A percentile compares a stretch with the other conserved stretches of the same genome.
phyloP scores from a whole-genome alignment of 2,329 filamentous ascomycete genomes.

The Colletotrichum sp. region DNA sequence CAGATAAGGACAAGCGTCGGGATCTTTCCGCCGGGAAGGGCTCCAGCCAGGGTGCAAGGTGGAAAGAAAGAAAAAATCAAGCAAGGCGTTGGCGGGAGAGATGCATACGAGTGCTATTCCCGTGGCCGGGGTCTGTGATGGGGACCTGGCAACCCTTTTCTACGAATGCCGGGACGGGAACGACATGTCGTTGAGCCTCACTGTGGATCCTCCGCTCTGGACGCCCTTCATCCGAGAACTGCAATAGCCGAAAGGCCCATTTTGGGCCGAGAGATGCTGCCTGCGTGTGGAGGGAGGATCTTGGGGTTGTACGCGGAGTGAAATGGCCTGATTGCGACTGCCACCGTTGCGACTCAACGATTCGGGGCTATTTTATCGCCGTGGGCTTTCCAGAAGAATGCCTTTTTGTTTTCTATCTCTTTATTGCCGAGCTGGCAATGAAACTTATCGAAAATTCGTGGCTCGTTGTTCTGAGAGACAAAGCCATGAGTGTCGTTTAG shows the following conservation, averaged over 20 bases:
- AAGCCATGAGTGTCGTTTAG: background rate
- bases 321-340: slow-evolving; percentile 10
- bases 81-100: background rate
- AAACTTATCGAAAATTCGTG: background rate
- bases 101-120: background rate
- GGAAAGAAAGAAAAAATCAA: background rate
- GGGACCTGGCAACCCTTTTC: background rate
- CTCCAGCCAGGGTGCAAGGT: background rate
- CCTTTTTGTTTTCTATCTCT: background rate
- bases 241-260: slow-evolving; percentile 16
- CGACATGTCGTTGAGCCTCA: slow-evolving; percentile 13
- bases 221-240: slow-evolving; percentile 17
- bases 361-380: background rate
- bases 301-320: slow-evolving; percentile 5
- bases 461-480: background rate
- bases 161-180: slow-evolving; percentile 1
- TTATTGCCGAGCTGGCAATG: background rate
- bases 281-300: background rate
- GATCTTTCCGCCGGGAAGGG: slow-evolving; percentile 2
- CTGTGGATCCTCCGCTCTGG: slow-evolving; percentile 5
- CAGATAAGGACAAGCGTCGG: slow-evolving; percentile 1
- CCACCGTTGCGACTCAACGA: background rate
- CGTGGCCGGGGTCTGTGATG: background rate
- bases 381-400: background rate
- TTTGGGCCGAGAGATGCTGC: slow-evolving; percentile 8